These are phyloP conservation scores for Aspergillus piperis DNA, from an alignment of 2,329 filamentous ascomycete species.

Conservation along the genomic window DNA sequence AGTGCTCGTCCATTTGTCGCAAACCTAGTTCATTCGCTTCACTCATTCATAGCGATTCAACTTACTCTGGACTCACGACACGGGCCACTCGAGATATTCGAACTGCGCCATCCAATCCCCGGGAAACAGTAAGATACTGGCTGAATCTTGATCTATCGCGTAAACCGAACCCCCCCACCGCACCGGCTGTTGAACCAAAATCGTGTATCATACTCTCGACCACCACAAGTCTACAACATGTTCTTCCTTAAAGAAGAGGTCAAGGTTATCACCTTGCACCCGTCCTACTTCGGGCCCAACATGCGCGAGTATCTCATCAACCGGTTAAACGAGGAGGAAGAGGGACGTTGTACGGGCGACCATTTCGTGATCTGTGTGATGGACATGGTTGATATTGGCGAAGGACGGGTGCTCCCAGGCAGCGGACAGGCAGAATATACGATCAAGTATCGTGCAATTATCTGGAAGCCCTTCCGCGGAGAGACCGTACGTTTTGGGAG, in stretches of 20 bases:
- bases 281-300: slow-evolving; percentile 93
- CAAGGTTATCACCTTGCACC: slow-evolving; percentile 90
- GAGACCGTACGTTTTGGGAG: slow-evolving; percentile 73
- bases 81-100: not conserved
- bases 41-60: not conserved
- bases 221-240: slow-evolving; percentile 58
- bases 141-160: not conserved
- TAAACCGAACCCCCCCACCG: not conserved
- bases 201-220: slow-evolving; percentile 9
- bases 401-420: slow-evolving; percentile 87
- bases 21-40: not conserved
- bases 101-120: not conserved
- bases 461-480: slow-evolving; percentile 97
- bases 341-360: slow-evolving; percentile 90
- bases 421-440: slow-evolving; percentile 93
- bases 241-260: slow-evolving; percentile 98
- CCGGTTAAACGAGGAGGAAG: slow-evolving; percentile 87
- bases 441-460: slow-evolving; percentile 90
- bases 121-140: not conserved
- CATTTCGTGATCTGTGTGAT: slow-evolving; percentile 99
- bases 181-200: not conserved
- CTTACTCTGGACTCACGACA: not conserved
- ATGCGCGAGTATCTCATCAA: slow-evolving; percentile 89
- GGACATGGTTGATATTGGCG: slow-evolving; percentile 92
- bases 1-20: not conserved